Percentiles rank a stretch among this genome's conserved stretches.
phyloP scores from a whole-genome alignment of 2,329 filamentous ascomycete species.

The Biscogniauxia marginata region DNA sequence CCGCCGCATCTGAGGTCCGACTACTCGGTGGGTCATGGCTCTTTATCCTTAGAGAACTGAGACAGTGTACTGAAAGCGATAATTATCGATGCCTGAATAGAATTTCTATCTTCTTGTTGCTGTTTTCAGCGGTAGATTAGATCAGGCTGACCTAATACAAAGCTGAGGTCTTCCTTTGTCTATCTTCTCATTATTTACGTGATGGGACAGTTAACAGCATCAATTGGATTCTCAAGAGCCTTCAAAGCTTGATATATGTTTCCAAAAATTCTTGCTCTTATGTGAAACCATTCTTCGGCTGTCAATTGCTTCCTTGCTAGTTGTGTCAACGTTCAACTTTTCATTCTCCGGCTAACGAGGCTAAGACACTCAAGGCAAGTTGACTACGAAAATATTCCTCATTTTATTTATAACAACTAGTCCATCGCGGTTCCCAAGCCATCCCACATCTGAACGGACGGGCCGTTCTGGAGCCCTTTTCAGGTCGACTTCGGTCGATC shows the following conservation, averaged over 20 bases:
- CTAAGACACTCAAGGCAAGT: background rate
- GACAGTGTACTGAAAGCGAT: slow-evolving; percentile 13
- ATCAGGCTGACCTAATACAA: slow-evolving; percentile 8
- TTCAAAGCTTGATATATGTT: background rate
- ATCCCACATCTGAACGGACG: background rate
- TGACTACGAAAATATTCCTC: background rate
- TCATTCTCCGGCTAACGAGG: background rate
- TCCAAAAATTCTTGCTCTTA: background rate
- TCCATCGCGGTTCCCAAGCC: background rate
- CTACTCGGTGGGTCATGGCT: background rate
- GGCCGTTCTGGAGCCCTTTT: background rate
- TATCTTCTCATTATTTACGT: slow-evolving; percentile 15
- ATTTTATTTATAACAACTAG: background rate
- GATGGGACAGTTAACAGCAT: background rate
- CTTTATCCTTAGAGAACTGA: slow-evolving; percentile 14
- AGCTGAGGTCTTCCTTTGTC: slow-evolving; percentile 18
- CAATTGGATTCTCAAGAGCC: background rate
- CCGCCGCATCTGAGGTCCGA: slow-evolving; percentile 13
- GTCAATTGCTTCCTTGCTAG: background rate
- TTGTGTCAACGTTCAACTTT: background rate
- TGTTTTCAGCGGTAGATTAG: slow-evolving; percentile 15
- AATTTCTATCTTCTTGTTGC: background rate
- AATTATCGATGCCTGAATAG: background rate
- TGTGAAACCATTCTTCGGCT: background rate
- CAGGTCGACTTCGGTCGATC: background rate